These are phyloP conservation scores for Pugionium cornutum DNA, from an alignment of 345 rosid species.

Conservation along the genomic window DNA sequence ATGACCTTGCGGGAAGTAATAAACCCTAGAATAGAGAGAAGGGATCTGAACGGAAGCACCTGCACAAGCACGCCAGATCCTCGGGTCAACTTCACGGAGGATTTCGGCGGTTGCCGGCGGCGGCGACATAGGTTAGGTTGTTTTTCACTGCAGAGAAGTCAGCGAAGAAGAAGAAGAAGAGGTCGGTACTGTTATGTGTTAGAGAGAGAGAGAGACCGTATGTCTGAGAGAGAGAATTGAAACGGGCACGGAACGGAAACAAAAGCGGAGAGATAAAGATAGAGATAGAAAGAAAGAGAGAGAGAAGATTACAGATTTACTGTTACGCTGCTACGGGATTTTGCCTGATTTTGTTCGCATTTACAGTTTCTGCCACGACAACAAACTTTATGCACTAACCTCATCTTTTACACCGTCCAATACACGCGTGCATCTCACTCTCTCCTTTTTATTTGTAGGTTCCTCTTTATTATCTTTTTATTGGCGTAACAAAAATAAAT, in stretches of 20 bases:
- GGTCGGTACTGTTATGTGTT: conserved; percentile 27
- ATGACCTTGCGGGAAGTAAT: conserved; percentile 89
- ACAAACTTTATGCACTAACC: conserved; percentile 18
- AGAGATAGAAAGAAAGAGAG: conserved; percentile 14
- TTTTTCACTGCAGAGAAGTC: conserved; percentile 28
- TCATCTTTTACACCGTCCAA: conserved; percentile 21
- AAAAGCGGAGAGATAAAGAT: conserved; percentile 12
- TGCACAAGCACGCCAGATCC: conserved; percentile 84
- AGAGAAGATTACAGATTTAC: conserved; percentile 25
- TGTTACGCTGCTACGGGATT: conserved; percentile 38
- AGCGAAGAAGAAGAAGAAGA: conserved; percentile 11
- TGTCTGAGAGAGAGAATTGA: conserved; percentile 23
- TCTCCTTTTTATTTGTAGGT: conserved; percentile 1
- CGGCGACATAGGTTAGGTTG: conserved; percentile 44
- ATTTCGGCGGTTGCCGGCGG: conserved; percentile 32
- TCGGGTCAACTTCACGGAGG: conserved; percentile 51
- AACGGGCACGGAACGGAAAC: conserved; percentile 27
- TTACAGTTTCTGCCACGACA: conserved; percentile 34
- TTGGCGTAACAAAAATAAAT: neutral
- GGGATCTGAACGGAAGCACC: conserved; percentile 72
- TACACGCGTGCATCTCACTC: conserved; percentile 28
- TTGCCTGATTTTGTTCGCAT: conserved; percentile 8
- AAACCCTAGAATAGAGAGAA: conserved; percentile 61
- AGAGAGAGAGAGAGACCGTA: conserved; percentile 29
- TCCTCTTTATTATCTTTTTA: neutral